Evolutionary conservation across 129 eudicot species (phyloP), one percentile per base, ranked within the genome.

Genomic region (Solidago caesia): DNA sequence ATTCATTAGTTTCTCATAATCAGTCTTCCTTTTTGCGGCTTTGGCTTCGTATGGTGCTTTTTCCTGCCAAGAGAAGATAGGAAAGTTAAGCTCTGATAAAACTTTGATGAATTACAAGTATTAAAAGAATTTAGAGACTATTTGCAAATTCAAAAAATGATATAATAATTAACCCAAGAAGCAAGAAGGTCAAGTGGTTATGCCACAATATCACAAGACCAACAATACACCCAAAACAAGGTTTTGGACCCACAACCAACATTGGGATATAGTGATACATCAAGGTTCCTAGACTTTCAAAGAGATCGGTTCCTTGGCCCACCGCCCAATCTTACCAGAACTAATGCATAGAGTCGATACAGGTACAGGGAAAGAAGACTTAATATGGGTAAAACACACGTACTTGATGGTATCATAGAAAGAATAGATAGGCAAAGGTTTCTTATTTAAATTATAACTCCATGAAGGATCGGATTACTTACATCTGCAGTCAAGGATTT

Each of bases 11-110:
- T 90, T 93, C 75, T 86, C 96, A 52, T 93, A 93, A 43, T 93
- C 98, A 1, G 74, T 75, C 85, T 93, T 93, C 84, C 84, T 88
- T 78, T 90, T 84, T 39, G 92, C 96, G 63, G 98, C 97, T 79
- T 86, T 93, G 68, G 90, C 96, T 82, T 88, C 97, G 53, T 83
- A 93, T 29, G 98, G 98, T 65, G 98, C 98, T 77, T 93, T 93
- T 73, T 93, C 98, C 98, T 93, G 84, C 66, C 64, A 84, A 66
- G 43, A 67, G 65, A 70, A 77, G 5, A 63, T 71, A 73, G 26
- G 42, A 62, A 16, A 68, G 41, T 67, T 57, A 66, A 75, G 66
- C 55, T 15, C 64, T 25, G 39, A 49, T 52, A 58, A 12, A 53
- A 74, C 2, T 39, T 7, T 51, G 25, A 61, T 73, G n/a, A 29